Evolutionary conservation across 352 stramenopile genomes (phyloP).

Genomic region (Phytophthora sp.): DNA sequence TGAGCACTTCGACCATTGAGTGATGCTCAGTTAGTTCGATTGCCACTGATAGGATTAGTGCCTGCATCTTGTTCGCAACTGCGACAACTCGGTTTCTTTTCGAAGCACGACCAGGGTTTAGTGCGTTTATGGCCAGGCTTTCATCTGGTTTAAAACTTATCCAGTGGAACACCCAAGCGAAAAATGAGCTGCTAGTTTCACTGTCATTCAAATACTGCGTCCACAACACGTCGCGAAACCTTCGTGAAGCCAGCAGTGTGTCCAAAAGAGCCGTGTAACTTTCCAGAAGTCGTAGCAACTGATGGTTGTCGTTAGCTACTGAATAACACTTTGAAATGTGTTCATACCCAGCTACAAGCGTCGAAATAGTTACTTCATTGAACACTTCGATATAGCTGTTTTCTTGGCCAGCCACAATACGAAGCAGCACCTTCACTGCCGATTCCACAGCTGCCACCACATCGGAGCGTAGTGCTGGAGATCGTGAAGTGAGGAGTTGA

Average conservation of each 20-base stretch:
- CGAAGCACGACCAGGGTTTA: background rate
- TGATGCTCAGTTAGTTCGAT: conserved; percentile 13
- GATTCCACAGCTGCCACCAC: conserved; percentile 1
- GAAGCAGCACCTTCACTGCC: conserved; percentile 10
- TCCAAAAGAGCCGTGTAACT: conserved; percentile 9
- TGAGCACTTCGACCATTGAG: conserved; percentile 1
- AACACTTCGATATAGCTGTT: background rate
- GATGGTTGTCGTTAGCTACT: background rate
- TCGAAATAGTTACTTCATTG: background rate
- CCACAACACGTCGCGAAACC: conserved; percentile 5
- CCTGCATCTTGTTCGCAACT: conserved; percentile 2
- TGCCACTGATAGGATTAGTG: background rate
- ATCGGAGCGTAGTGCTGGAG: background rate
- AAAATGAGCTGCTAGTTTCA: background rate
- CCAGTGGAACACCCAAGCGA: conserved; percentile 21
- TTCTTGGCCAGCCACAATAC: background rate
- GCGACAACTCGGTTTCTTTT: conserved; percentile 12
- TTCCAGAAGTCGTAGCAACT: conserved; percentile 8
- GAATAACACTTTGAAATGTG: conserved; percentile 13
- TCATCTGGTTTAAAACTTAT: conserved; percentile 13
- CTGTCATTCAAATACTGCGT: background rate
- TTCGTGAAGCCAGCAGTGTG: conserved; percentile 1
- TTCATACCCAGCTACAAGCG: conserved; percentile 8
- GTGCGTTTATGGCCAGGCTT: background rate
- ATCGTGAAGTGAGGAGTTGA: background rate